These are phyloP conservation scores for Mycena polygramma DNA, from an alignment of 768 basidiomycete species.

Conservation along the genomic window DNA sequence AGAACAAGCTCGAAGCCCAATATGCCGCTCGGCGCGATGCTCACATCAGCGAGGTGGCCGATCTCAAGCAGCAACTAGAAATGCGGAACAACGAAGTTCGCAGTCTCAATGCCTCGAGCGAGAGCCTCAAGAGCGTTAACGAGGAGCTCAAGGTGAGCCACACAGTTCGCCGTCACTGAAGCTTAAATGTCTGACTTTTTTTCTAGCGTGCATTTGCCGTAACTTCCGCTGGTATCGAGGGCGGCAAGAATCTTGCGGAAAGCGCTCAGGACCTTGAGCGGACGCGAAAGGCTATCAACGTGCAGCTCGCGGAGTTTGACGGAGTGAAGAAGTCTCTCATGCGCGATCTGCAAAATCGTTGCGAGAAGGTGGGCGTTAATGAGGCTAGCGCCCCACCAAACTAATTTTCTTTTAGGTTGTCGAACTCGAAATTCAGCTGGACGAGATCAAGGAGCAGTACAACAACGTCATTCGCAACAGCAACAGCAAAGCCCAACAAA, in stretches of 20 bases:
- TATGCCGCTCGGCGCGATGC: conserved; percentile 94
- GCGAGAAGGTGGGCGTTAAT: conserved; percentile 85
- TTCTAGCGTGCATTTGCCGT: conserved; percentile 94
- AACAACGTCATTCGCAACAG: conserved; percentile 98
- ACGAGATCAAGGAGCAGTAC: conserved; percentile 99
- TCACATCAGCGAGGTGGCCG: conserved; percentile 83
- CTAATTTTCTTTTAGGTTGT: conserved; percentile 78
- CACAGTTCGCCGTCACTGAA: conserved; percentile 30
- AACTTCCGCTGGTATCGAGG: conserved; percentile 96
- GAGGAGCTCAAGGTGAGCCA: conserved; percentile 93
- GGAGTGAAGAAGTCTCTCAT: conserved; percentile 98
- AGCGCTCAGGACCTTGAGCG: conserved; percentile 98
- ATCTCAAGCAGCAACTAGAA: conserved; percentile 93
- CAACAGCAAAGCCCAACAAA: conserved; percentile 98
- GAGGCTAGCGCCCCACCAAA: neutral
- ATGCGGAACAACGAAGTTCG: conserved; percentile 86
- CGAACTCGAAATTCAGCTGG: conserved; percentile 97
- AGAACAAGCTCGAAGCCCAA: conserved; percentile 96
- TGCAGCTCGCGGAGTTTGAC: conserved; percentile 99
- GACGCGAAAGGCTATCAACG: conserved; percentile 95
- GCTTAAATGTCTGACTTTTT: conserved; percentile 30
- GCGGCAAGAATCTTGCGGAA: conserved; percentile 96
- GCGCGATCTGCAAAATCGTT: conserved; percentile 98
- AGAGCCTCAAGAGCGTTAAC: conserved; percentile 95
- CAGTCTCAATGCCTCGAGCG: conserved; percentile 85